These are phyloP conservation scores for Blepharisma stoltei DNA, from an alignment of 73 alveolate genomes.

Conservation along the genomic window DNA sequence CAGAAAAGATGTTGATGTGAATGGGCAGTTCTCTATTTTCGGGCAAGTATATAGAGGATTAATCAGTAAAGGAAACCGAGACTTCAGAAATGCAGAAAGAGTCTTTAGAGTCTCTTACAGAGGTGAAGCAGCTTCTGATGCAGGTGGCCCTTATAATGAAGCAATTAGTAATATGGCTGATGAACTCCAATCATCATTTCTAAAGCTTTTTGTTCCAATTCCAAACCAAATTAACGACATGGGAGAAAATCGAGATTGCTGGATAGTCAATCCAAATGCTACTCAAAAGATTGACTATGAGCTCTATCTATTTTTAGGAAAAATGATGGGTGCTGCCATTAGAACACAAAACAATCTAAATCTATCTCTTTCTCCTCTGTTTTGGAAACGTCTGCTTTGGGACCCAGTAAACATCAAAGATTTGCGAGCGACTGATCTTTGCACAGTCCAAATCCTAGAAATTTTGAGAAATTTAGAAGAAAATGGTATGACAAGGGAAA, in stretches of 20 bases:
- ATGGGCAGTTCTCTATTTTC: constrained; percentile 23
- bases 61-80: neutral
- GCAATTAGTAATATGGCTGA: constrained; percentile 61
- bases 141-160: constrained; percentile 85
- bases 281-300: constrained; percentile 54
- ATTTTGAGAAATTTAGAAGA: constrained; percentile 51
- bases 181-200: constrained; percentile 74
- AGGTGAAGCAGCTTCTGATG: constrained; percentile 84
- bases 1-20: neutral
- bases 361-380: constrained; percentile 74
- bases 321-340: constrained; percentile 77
- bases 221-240: constrained; percentile 71
- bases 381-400: constrained; percentile 80
- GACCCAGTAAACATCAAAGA: constrained; percentile 65
- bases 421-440: constrained; percentile 62
- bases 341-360: constrained; percentile 75
- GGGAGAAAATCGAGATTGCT: constrained; percentile 80
- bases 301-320: constrained; percentile 80
- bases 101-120: constrained; percentile 58
- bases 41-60: constrained; percentile 20
- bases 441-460: constrained; percentile 65
- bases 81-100: constrained; percentile 33
- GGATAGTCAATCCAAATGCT: constrained; percentile 85
- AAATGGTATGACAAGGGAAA: constrained; percentile 32
- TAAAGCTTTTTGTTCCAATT: constrained; percentile 73